Evolutionary conservation across 139 green algal genomes (phyloP).

Genomic region (Volvox africanus): DNA sequence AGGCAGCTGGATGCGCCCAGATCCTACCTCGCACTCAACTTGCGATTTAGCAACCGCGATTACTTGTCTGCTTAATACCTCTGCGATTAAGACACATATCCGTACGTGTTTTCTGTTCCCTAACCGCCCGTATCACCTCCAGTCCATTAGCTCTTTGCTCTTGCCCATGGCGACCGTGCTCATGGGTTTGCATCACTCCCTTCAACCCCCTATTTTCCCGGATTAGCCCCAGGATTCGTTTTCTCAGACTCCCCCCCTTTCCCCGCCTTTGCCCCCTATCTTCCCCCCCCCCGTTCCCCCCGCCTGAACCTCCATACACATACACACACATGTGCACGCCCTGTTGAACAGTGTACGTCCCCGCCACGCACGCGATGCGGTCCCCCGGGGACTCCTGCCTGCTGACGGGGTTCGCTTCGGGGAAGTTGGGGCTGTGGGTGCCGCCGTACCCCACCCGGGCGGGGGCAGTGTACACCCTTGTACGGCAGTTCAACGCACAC

Average conservation of each 20-base stretch:
- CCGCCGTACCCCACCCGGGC: constrained; percentile 69
- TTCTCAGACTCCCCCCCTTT: neutral
- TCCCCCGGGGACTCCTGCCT: constrained; percentile 69
- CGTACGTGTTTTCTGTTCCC: neutral
- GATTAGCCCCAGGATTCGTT: too few relatives aligned
- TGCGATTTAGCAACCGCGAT: too few relatives aligned
- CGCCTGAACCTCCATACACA: neutral
- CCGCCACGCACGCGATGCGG: constrained; percentile 61
- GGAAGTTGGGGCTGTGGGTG: constrained; percentile 67
- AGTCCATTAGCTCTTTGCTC: too few relatives aligned
- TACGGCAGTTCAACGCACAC: constrained; percentile 59
- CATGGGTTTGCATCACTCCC: too few relatives aligned
- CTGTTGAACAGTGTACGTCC: constrained; percentile 57
- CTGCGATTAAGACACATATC: too few relatives aligned
- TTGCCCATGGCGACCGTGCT: too few relatives aligned
- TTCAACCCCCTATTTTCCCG: too few relatives aligned
- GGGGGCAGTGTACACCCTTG: constrained; percentile 61
- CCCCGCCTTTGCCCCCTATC: neutral
- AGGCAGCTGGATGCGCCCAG: too few relatives aligned
- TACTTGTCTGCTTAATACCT: too few relatives aligned
- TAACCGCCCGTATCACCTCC: too few relatives aligned
- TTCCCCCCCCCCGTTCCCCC: neutral
- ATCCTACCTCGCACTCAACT: too few relatives aligned
- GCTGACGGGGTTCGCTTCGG: constrained; percentile 66
- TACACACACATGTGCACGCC: too few relatives aligned